Conservation (phyloP, 768 basidiomycete species). For the Suillus weaverae region DNA sequence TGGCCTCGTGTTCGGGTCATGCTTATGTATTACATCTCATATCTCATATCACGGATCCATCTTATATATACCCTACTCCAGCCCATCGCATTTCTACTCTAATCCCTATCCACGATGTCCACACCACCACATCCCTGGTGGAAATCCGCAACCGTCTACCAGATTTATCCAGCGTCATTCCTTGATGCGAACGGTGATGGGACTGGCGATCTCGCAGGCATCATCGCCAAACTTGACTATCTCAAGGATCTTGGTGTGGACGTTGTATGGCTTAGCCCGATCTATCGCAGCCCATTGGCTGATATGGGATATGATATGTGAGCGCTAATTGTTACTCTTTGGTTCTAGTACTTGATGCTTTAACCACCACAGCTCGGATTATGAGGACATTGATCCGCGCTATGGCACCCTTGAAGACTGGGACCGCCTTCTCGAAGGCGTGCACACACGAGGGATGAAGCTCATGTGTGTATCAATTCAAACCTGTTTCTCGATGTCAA, state of each 20-base stretch:
- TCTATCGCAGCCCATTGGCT: constrained; percentile 64
- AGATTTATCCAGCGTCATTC: constrained; percentile 73
- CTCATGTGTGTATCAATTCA: constrained; percentile 47
- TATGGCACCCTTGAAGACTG: constrained; percentile 67
- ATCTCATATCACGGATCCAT: background rate
- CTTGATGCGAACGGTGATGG: constrained; percentile 73
- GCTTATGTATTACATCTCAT: background rate
- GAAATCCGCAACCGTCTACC: constrained; percentile 61
- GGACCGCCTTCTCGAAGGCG: constrained; percentile 52
- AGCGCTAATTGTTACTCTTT: constrained; percentile 15
- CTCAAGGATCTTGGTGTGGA: constrained; percentile 67
- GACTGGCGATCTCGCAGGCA: constrained; percentile 68
- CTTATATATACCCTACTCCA: background rate
- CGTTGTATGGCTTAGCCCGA: constrained; percentile 70
- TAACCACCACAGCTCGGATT: constrained; percentile 51
- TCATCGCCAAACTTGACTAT: constrained; percentile 64
- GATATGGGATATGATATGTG: constrained; percentile 80
- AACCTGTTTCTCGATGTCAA: constrained; percentile 11
- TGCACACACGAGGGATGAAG: constrained; percentile 68
- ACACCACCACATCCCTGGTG: constrained; percentile 44
- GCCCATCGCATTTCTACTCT: constrained; percentile 1
- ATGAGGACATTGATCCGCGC: constrained; percentile 58
- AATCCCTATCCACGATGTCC: background rate
- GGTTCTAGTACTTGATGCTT: background rate
- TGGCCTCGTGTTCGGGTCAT: background rate